Percentiles rank a stretch among this genome's conserved stretches.
phyloP scores from a whole-genome alignment of 805 yeast species.

The Cyberlindnera euphorbiae region DNA sequence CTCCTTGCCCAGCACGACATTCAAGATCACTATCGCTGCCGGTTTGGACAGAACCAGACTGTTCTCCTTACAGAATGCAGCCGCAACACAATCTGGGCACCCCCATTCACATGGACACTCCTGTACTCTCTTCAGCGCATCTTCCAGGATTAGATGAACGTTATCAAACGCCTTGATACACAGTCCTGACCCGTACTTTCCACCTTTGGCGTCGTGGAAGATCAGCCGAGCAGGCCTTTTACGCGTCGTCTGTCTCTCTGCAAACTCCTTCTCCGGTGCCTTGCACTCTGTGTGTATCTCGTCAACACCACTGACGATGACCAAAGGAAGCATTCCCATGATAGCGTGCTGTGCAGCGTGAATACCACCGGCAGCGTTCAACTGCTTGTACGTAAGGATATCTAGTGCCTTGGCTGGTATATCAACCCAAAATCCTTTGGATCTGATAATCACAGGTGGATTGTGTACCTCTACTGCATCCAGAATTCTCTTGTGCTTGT shows the following conservation, averaged over 20 bases:
- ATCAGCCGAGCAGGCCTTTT: constrained; percentile 84
- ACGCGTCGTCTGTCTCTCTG: constrained; percentile 63
- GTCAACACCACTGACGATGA: constrained; percentile 64
- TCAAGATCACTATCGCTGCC: constrained; percentile 70
- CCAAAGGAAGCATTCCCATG: constrained; percentile 71
- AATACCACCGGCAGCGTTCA: constrained; percentile 85
- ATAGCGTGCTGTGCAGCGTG: constrained; percentile 95
- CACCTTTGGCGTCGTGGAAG: constrained; percentile 82
- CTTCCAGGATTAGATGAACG: constrained; percentile 57
- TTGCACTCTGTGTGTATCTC: constrained; percentile 93
- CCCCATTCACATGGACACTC: constrained; percentile 68
- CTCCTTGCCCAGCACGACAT: constrained; percentile 51
- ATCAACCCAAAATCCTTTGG: constrained; percentile 92
- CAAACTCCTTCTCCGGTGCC: constrained; percentile 95
- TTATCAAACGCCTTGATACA: constrained; percentile 76
- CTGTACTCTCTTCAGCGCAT: constrained; percentile 53
- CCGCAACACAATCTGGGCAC: constrained; percentile 81
- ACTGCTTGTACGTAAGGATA: constrained; percentile 46
- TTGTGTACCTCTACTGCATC: constrained; percentile 91
- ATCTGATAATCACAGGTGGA: constrained; percentile 66
- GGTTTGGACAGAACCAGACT: constrained; percentile 82
- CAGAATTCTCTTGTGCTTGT: constrained; percentile 67
- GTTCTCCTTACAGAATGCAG: constrained; percentile 74
- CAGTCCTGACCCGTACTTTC: constrained; percentile 74
- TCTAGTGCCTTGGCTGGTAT: constrained; percentile 65